Conservation (phyloP, 139 green algal genomes). For the Chlorokybus atmophyticus region DNA sequence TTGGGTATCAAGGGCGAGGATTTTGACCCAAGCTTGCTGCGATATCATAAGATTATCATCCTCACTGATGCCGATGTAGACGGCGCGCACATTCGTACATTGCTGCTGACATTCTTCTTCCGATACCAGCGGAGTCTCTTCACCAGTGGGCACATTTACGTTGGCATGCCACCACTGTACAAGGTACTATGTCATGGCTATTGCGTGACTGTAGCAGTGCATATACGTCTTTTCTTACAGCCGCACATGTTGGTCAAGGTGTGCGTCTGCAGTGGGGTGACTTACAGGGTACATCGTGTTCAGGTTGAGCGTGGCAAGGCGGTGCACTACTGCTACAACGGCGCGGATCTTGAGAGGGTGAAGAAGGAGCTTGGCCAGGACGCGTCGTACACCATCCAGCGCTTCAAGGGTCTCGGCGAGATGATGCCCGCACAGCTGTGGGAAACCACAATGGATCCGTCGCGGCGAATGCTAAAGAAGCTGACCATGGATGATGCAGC, state of each 20-base stretch:
- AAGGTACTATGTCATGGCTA: too few relatives aligned
- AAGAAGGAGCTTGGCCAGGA: not conserved
- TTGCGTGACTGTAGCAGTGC: too few relatives aligned
- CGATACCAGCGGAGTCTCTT: conserved; percentile 46
- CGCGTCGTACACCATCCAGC: conserved; percentile 43
- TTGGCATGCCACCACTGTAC: conserved; percentile 91
- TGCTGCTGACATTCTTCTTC: conserved; percentile 97
- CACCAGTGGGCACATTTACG: conserved; percentile 85
- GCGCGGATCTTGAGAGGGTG: conserved; percentile 44
- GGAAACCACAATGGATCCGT: conserved; percentile 87
- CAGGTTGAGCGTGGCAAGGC: conserved; percentile 14
- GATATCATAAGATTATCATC: conserved; percentile 82
- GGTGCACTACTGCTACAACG: conserved; percentile 51
- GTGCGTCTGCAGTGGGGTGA: too few relatives aligned
- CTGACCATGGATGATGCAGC: conserved; percentile 63
- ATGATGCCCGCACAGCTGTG: conserved; percentile 99
- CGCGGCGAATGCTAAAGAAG: conserved; percentile 44
- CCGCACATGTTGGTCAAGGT: too few relatives aligned
- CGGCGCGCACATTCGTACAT: conserved; percentile 91
- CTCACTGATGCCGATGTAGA: conserved; percentile 97
- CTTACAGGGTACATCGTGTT: too few relatives aligned
- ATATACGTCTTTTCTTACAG: too few relatives aligned
- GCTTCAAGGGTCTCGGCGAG: conserved; percentile 66
- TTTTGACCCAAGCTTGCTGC: conserved; percentile 19
- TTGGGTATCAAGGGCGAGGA: conserved; percentile 62